Base-by-base conservation (phyloP, 148 eudicot genomes). In the Persicaria tinctoria region DNA sequence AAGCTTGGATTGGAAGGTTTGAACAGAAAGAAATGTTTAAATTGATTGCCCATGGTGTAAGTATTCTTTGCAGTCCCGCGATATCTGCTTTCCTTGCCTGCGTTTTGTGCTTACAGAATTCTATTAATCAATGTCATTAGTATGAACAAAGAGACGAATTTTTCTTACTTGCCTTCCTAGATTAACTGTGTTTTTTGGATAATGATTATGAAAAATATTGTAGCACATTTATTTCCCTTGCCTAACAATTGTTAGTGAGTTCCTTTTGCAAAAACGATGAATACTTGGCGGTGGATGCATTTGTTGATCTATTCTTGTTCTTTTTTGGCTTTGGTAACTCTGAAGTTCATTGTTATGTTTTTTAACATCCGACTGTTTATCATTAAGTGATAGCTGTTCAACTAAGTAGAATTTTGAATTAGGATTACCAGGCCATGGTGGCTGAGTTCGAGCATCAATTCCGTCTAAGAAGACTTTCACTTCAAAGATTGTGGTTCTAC, bases 371-470 rank as follows among this genome's bases (percentile, higher is more conserved):
- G 41, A 10, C 57, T 56, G 62, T 20, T 56, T 56, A 56, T 18
- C 70, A 41, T 38, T 66, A 41, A 13, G 38, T 38, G 2, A 66
- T 38, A 8, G 14, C 1, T 63, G 46, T 73, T 75, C 60, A 38
- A 23, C 20, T 68, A 48, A 56, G 62, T 14, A 6, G 53, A 41
- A 73, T 73, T 64, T 49, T 62, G 50, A 81, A 66, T 76, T 84
- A 95, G 98, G 98, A 92, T 83, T 92, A 92, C 84, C 97, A 92
- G 83, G 97, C 96, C 79, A 89, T 90, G 97, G 97, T 92, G 77
- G 98, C 98, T 82, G 97, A 95, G 79, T 93, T 95, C 76, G 98
- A 95, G 80, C 98, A 95, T 84, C 98, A 95, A 64, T 90, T 95
- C 85, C 92, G 93, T 57, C 81, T 90, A 5, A 86, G 90, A 79